Percentiles rank a stretch among this genome's conserved stretches.
phyloP scores from a whole-genome alignment of 2,329 filamentous ascomycete genomes.

The Hypoxylon sp. region DNA sequence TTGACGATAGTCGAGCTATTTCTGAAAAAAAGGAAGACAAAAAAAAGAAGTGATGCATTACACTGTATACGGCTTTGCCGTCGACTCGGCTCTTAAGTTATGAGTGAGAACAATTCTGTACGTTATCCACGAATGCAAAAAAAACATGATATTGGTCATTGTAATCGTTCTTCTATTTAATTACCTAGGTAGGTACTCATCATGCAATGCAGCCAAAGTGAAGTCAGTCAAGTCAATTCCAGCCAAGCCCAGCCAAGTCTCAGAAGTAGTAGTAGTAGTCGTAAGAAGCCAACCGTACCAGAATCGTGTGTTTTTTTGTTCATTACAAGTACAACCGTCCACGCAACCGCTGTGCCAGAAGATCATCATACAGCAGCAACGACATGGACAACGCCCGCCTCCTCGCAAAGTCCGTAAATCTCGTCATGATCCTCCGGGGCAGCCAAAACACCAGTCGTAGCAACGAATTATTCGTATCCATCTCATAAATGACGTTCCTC shows the following conservation, averaged over 20 bases:
- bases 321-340: conserved; percentile 28
- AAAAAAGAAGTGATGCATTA: conserved; percentile 15
- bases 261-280: conserved; percentile 1
- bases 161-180: conserved; percentile 16
- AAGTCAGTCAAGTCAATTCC: conserved; percentile 7
- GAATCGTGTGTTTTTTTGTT: not conserved
- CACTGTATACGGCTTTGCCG: not conserved
- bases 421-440: conserved; percentile 43
- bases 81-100: not conserved
- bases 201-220: conserved; percentile 19
- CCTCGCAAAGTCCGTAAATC: conserved; percentile 34
- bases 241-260: conserved; percentile 17
- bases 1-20: conserved; percentile 1
- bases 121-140: not conserved
- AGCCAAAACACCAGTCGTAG: conserved; percentile 30
- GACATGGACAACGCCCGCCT: conserved; percentile 24
- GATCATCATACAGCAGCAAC: not conserved
- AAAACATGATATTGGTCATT: not conserved
- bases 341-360: conserved; percentile 13
- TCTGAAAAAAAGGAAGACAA: not conserved
- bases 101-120: not conserved
- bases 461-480: conserved; percentile 13
- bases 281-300: conserved; percentile 11
- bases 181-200: conserved; percentile 1
- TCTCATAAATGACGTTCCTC: conserved; percentile 46